Evolutionary conservation across 345 rosid species (phyloP).

Genomic region (Brassica carinata): DNA sequence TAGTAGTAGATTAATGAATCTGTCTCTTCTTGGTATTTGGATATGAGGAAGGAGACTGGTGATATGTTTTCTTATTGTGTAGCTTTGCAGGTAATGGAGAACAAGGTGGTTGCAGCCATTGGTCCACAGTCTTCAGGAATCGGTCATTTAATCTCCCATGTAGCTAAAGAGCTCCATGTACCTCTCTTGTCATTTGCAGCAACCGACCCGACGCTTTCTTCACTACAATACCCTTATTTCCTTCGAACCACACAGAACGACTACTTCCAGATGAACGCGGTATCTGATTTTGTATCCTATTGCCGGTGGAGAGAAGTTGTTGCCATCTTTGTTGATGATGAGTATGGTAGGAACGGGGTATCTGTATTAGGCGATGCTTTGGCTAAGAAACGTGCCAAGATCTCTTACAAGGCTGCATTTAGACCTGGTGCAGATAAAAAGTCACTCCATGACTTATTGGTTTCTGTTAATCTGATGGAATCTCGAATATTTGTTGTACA

Average conservation of each 20-base stretch:
- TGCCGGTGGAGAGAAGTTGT: slow-evolving; percentile 80
- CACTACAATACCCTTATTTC: slow-evolving; percentile 61
- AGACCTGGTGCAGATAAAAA: slow-evolving; percentile 54
- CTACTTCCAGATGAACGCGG: slow-evolving; percentile 80
- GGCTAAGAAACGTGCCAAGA: slow-evolving; percentile 68
- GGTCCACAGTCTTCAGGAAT: slow-evolving; percentile 97
- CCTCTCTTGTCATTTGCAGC: slow-evolving; percentile 73
- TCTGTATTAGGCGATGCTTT: slow-evolving; percentile 77
- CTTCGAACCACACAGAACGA: slow-evolving; percentile 65
- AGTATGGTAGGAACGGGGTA: slow-evolving; percentile 83
- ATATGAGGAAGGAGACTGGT: slow-evolving; percentile 35
- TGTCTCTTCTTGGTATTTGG: not conserved
- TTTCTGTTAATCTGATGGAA: slow-evolving; percentile 65
- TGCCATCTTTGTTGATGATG: slow-evolving; percentile 87
- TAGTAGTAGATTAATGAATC: not conserved
- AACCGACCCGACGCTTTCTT: slow-evolving; percentile 65
- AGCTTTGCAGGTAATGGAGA: slow-evolving; percentile 91
- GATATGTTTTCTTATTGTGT: slow-evolving; percentile 45
- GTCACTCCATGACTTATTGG: slow-evolving; percentile 55
- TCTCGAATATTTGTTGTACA: slow-evolving; percentile 91
- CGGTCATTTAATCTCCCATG: slow-evolving; percentile 83
- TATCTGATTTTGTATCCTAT: slow-evolving; percentile 66
- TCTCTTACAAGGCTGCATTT: slow-evolving; percentile 75
- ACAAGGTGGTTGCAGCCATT: slow-evolving; percentile 66
- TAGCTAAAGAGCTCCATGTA: slow-evolving; percentile 64